Base-by-base conservation (phyloP, 768 basidiomycete species). In the Macrocybe gigantea region DNA sequence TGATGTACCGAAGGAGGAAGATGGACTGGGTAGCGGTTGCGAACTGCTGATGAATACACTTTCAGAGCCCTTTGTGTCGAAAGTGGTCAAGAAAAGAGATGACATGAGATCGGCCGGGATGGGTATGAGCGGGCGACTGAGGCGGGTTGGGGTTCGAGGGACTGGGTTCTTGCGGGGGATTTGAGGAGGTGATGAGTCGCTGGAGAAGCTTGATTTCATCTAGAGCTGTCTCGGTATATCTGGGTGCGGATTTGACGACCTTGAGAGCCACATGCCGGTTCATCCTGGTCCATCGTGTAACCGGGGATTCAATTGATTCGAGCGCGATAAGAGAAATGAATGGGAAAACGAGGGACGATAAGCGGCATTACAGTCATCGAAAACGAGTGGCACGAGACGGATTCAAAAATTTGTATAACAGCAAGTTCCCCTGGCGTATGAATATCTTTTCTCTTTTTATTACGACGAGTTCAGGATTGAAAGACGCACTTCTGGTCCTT, bases 141-240 rank as follows among this genome's bases (percentile, higher is more conserved):
- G 74, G 54, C 1, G 82, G 78, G 43, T 71, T 67, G 1, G 79
- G 79, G 46, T 77, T 76, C 2, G 71, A 62, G 1, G 73, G 60
- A 0, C 78, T 69, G 13, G 78, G 71, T 0, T 67, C 62, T 33
- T 73, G 61, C 15, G 77, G 77, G 0, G 82, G 83, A 0, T 79
- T 71, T 51, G 83, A 74, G 13, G 92, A 90, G 6, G 88, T 88
- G 67, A 95, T 94, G 56, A 97, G 84, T 6, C 94, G 86, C 59
- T 97, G 93, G 13, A 97, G 79, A 2, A 99, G 86, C 64, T 97
- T 97, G 70, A 99, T 98, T 71, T 99, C 96, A 71, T 99, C 96
- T 33, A 98, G 74, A 0, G 96, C 96, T 0, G 96, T 99, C 63
- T 99, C 95, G 1, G 95, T 99, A 67, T 99, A 99, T 42, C 96